Base-by-base conservation (phyloP, 2,329 filamentous ascomycete genomes). In the Nemania abortiva region DNA sequence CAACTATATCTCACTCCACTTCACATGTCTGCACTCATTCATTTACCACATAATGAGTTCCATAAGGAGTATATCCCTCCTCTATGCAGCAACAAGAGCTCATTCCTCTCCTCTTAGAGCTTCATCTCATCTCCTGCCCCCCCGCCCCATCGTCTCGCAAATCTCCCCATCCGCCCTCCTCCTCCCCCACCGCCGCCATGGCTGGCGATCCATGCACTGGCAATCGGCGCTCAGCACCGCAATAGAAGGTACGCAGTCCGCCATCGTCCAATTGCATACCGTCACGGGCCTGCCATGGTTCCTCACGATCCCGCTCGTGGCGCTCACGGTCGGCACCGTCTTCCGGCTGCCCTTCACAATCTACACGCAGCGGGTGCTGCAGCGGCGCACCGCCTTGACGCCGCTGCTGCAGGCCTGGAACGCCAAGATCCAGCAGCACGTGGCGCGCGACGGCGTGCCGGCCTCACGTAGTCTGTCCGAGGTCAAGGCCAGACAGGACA, bases 241-340 rank as follows among this genome's bases (percentile, higher is more conserved):
- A 18, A 70, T 79, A 47, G 76, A 82, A 29, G 72, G 77, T 57
- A 80, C 84, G 3, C 82, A 85, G 37, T 77, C 83, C 60, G 74
- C 81, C 68, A 81, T 89, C 58, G 75, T 81, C 42, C 78, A 78
- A 54, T 62, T 85, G 10, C 87, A 89, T 74, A 65, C 68, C 27
- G 49, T 74, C 56, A 80, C 81, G 27, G 82, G 83, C 45, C 75
- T 85, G 1, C 86, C 87, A 1, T 89, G 87, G 87, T 88, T 81
- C 72, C 71, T 88, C 37, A 81, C 83, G 31, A 86, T 89, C 55
- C 86, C 87, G 4, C 79, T 86, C n/a, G 78, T 86, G 15, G 85
- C 86, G 6, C 69, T 88, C 1, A 76, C 79, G 54, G 77, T 88
- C 74, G 85, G 82, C 76, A 73, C 83, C 47, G 65, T 82, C 56